Evolutionary conservation across 2,329 filamentous ascomycete genomes (phyloP), one percentile per base, ranked within the genome.

Genomic region (Thielaviopsis populi): DNA sequence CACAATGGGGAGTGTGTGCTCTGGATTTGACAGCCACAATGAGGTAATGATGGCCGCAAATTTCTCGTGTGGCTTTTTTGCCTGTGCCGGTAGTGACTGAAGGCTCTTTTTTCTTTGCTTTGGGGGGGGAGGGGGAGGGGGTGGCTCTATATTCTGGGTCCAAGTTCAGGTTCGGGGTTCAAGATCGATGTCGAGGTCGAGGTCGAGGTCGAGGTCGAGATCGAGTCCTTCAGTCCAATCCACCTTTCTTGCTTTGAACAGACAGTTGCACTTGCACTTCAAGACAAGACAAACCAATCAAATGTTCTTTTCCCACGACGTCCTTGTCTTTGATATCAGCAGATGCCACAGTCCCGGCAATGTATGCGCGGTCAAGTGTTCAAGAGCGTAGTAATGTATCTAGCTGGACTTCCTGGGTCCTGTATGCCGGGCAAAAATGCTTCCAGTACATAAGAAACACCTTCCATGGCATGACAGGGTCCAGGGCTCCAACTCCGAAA

Each of bases 401-500:
- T n/a, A n/a, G 17, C 10, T 27, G 17, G 24, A n/a, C 5, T 37
- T n/a, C 7, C 30, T 33, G 27, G n/a, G 19, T 56, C 15, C 37
- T 37, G 53, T 17, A 17, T 56, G 24, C 53, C 53, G 11, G 53
- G 27, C 53, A 17, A 56, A 56, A 33, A 56, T 56, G 15, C 53
- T 56, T 56, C 27, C n/a, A 56, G 15, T 17, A n/a, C 24, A 8
- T n/a, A 37, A 19, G 53, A 37, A 37, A 37, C 24, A 33, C n/a
- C 53, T 37, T 56, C 27, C 10, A 56, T n/a, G 19, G 53, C 15
- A 11, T 46, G 42, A 56, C 53, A 56, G 15, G 53, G 53, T 33
- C 53, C 17, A 56, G 53, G 53, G 53, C 27, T 56, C 13, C 33
- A 56, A 56, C 53, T 56, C 53, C 53, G 53, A 56, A 56, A 56